These are phyloP conservation scores for Botrytis squamosa DNA, from an alignment of 2,329 filamentous ascomycete genomes.

Conservation along the genomic window DNA sequence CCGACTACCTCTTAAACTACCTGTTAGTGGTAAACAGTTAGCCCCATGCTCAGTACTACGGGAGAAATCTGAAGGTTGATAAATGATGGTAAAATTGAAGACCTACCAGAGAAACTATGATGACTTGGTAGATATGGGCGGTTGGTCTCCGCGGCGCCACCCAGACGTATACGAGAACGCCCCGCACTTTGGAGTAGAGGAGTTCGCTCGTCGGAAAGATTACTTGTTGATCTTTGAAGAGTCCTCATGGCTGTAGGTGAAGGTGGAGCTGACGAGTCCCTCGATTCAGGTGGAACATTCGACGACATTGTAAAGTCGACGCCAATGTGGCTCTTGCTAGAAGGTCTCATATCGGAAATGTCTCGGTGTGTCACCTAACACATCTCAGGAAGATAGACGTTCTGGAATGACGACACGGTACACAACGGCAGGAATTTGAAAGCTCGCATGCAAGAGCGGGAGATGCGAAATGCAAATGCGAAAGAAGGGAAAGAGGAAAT, in stretches of 20 bases:
- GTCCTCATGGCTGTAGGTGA: slow-evolving; percentile 20
- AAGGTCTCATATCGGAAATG: slow-evolving; percentile 15
- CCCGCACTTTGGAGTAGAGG: slow-evolving; percentile 31
- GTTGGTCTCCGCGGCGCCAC: slow-evolving; percentile 26
- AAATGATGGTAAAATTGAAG: background rate
- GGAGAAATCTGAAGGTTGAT: background rate
- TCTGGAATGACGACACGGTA: slow-evolving; percentile 1
- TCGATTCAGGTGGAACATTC: slow-evolving; percentile 17
- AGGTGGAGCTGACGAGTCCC: slow-evolving; percentile 19
- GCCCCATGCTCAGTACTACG: background rate
- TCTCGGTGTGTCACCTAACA: slow-evolving; percentile 21
- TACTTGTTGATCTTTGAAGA: slow-evolving; percentile 20
- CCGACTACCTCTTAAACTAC: slow-evolving; percentile 35
- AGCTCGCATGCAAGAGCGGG: background rate
- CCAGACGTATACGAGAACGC: slow-evolving; percentile 35
- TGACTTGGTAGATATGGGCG: slow-evolving; percentile 32
- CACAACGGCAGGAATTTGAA: background rate
- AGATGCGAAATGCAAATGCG: background rate
- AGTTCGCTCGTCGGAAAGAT: slow-evolving; percentile 34
- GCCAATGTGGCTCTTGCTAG: slow-evolving; percentile 16
- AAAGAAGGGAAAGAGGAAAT: background rate
- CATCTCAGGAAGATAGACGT: slow-evolving; percentile 11
- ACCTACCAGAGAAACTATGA: slow-evolving; percentile 33
- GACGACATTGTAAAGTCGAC: slow-evolving; percentile 17
- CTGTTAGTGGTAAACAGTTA: slow-evolving; percentile 25